Percentiles rank a stretch among this genome's conserved stretches.
Evolutionary conservation across 2,329 filamentous ascomycete genomes (phyloP).

Genomic region (Daldinia sp.): DNA sequence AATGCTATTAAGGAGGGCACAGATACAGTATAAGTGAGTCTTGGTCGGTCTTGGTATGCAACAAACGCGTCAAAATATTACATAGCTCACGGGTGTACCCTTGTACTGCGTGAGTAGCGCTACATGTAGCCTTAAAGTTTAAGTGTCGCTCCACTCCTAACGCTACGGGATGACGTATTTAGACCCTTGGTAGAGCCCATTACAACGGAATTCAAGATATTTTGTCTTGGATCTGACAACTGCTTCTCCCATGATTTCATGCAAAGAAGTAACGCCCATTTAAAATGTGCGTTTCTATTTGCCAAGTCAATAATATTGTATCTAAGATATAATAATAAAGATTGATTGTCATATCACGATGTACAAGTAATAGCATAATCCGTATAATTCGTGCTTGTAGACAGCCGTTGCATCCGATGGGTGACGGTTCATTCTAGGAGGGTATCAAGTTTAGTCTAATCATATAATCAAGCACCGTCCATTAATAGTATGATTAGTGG

Average conservation of each 20-base stretch:
- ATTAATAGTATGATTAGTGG: neutral
- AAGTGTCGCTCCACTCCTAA: constrained; percentile 20
- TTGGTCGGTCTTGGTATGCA: neutral
- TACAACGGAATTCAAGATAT: constrained; percentile 29
- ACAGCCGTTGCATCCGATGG: neutral
- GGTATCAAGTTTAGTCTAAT: constrained; percentile 17
- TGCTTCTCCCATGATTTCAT: constrained; percentile 19
- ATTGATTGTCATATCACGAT: neutral
- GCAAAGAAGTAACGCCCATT: neutral
- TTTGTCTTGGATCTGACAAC: constrained; percentile 19
- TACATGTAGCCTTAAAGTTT: constrained; percentile 8
- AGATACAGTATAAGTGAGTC: no score
- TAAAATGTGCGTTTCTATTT: neutral
- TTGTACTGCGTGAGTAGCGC: neutral
- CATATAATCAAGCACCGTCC: neutral
- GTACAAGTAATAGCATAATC: neutral
- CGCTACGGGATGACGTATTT: constrained; percentile 32
- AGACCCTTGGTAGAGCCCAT: constrained; percentile 7
- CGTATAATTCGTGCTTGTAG: neutral
- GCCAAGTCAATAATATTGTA: neutral
- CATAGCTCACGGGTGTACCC: neutral
- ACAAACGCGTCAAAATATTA: neutral
- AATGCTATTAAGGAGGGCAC: neutral
- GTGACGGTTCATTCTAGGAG: constrained; percentile 23
- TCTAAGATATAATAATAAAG: neutral